Evolutionary conservation across 2,329 filamentous ascomycete species (phyloP), one percentile per base, ranked within the genome.

Genomic region (Magnaporthiopsis poae): DNA sequence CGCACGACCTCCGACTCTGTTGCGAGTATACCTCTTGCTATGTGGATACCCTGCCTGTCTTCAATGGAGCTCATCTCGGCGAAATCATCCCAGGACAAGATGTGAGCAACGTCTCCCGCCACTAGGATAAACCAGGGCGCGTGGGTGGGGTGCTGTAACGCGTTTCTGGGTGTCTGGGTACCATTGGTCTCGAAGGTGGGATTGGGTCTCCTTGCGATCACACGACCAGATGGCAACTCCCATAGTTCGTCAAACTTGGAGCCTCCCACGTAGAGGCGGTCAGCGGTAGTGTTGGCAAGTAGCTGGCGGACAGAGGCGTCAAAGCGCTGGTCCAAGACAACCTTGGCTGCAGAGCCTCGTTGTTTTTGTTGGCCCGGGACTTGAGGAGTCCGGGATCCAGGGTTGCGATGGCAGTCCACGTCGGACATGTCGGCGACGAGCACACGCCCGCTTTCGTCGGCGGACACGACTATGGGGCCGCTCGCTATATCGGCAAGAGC

Each of bases 201-300:
- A 1, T 33, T n/a, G 13, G 33, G 61, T 25, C 21, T 62, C 33
- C 18, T 35, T 25, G 29, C 21, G 13, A 39, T 8, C 13, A 62
- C 15, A 35, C 3, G n/a, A 18, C 70, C 71, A 13, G 68, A 70
- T 27, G 70, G 69, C 13, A 74, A 64, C 46, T 70, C 69, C 72
- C 71, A 74, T 1, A 74, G 65, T 63, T 72, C 67, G 39, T 70
- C 66, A 3, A 60, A 29, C 31, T 70, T 61, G 25, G 66, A 69
- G 18, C 71, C 69, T 56, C 64, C 67, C 21, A 74, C 59, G 1
- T 74, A 66, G 13, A 74, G 62, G 18, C 71, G 70, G 36, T 72
- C 68, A 31, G 68, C 69, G 21, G 65, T 64, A 11, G 67, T 15
- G 59, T 69, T 72, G 27, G 67, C 8, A 27, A 73, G 65, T 13